Evolutionary conservation across 768 basidiomycete genomes (phyloP).

Genomic region (Boletus pseudopeckii): DNA sequence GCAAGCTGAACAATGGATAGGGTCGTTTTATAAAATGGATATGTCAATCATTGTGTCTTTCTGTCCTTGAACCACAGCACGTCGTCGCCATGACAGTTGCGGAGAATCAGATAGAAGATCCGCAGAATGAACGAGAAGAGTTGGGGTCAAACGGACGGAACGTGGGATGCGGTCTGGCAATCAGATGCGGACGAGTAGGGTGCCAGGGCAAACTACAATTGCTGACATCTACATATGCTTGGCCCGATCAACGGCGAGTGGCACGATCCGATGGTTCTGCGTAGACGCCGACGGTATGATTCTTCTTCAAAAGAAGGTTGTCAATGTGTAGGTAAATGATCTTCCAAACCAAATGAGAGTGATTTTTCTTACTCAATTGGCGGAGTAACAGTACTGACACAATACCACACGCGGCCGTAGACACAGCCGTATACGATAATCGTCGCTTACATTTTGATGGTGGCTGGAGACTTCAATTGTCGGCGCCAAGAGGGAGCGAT

Average conservation of each 20-base stretch:
- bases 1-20: not conserved
- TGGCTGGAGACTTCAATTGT: not conserved
- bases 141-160: not conserved
- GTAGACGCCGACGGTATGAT: not conserved
- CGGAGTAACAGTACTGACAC: not conserved
- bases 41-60: not conserved
- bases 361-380: not conserved
- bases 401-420: not conserved
- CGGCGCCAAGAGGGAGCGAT: not conserved
- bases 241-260: not conserved
- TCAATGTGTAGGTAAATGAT: not conserved
- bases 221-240: not conserved
- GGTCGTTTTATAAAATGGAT: not conserved
- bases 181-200: not conserved
- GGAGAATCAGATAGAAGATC: not conserved
- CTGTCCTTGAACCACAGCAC: not conserved
- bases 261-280: not conserved
- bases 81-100: not conserved
- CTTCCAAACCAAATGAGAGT: not conserved
- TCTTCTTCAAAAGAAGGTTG: not conserved
- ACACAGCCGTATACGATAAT: conserved; percentile 1
- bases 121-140: not conserved
- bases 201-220: not conserved
- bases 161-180: not conserved
- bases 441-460: not conserved